These are phyloP conservation scores for Yamadazyma phyllophila DNA, from an alignment of 805 yeast genomes.

Conservation along the genomic window DNA sequence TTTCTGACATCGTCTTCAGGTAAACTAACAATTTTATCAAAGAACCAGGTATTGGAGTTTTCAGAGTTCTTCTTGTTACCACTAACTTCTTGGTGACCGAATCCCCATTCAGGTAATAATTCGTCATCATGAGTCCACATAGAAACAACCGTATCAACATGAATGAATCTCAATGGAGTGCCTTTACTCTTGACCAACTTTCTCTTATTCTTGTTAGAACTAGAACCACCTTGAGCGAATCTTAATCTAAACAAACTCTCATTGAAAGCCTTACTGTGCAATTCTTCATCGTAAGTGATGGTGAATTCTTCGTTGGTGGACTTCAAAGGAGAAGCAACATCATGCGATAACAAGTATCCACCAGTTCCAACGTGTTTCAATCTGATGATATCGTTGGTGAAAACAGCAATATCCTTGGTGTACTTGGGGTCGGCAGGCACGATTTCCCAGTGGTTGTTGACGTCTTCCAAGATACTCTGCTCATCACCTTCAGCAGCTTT, in stretches of 20 bases:
- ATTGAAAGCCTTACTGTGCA: constrained; percentile 48
- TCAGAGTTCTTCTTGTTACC: constrained; percentile 84
- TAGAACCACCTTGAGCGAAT: constrained; percentile 34
- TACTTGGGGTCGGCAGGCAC: constrained; percentile 52
- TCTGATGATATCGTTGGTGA: constrained; percentile 72
- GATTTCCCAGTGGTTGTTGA: constrained; percentile 83
- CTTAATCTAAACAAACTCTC: constrained; percentile 79
- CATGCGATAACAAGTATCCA: constrained; percentile 82
- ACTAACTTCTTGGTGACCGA: constrained; percentile 86
- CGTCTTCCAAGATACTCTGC: constrained; percentile 35
- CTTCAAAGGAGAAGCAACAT: constrained; percentile 89
- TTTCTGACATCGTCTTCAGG: constrained; percentile 54
- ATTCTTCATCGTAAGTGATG: constrained; percentile 61
- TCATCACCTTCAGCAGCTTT: constrained; percentile 32
- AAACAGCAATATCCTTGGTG: constrained; percentile 47
- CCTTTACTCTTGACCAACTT: constrained; percentile 66
- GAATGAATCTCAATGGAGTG: constrained; percentile 67
- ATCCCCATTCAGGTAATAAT: constrained; percentile 93
- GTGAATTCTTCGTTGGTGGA: constrained; percentile 96
- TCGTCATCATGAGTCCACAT: constrained; percentile 90
- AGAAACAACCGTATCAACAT: constrained; percentile 84
- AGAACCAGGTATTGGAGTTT: constrained; percentile 66
- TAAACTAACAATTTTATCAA: constrained; percentile 68
- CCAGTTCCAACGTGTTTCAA: constrained; percentile 78
- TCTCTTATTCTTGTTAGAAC: constrained; percentile 46